Evolutionary conservation across 352 stramenopile species (phyloP).

Genomic region (Peronospora belbahrii): DNA sequence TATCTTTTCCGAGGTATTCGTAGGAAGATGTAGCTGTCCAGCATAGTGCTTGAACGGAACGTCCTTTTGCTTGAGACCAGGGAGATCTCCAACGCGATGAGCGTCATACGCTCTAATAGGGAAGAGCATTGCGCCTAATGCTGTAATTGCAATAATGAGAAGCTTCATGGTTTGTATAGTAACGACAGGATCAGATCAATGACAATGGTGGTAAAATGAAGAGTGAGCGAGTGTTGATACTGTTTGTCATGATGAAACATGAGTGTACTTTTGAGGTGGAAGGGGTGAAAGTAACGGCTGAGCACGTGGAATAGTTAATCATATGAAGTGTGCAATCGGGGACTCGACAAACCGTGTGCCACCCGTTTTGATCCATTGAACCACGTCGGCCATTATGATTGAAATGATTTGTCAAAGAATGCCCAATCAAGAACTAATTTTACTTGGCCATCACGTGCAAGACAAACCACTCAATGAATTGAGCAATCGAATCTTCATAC

Average conservation of each 20-base stretch:
- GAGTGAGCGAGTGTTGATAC: conserved; percentile 1
- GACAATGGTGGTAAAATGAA: conserved; percentile 1
- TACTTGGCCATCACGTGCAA: background rate
- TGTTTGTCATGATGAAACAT: background rate
- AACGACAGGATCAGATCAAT: background rate
- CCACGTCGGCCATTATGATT: conserved; percentile 8
- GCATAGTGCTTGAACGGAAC: conserved; percentile 57
- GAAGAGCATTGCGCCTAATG: conserved; percentile 14
- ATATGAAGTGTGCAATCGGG: conserved; percentile 1
- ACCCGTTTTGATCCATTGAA: background rate
- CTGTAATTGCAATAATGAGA: conserved; percentile 9
- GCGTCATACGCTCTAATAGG: conserved; percentile 11
- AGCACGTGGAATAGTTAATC: conserved; percentile 1
- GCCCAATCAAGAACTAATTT: background rate
- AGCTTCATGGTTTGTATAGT: conserved; percentile 14
- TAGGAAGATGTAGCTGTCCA: conserved; percentile 45
- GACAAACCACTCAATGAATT: no score
- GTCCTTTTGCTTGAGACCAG: conserved; percentile 31
- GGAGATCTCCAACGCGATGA: conserved; percentile 43
- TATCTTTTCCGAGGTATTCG: conserved; percentile 41
- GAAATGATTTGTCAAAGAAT: conserved; percentile 7
- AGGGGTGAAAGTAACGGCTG: conserved; percentile 11
- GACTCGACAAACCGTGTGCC: conserved; percentile 9
- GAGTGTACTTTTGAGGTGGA: background rate
- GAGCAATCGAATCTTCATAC: no score